Base-by-base conservation (phyloP, 257 asterid genomes). In the Marsdenia floribunda region DNA sequence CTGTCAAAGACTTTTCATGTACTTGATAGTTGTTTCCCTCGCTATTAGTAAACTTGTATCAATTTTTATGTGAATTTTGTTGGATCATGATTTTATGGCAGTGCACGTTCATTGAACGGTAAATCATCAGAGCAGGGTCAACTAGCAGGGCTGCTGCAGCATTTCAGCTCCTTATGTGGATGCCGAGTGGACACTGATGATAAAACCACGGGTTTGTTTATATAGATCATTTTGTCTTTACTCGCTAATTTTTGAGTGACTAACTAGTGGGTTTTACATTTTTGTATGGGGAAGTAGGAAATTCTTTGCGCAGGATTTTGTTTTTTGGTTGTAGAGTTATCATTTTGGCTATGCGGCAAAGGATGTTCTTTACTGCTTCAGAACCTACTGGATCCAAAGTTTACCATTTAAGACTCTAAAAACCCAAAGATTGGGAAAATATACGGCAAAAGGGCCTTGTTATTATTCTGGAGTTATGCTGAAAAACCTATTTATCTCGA, bases 271-370 rank as follows among this genome's bases (percentile, higher is more conserved):
- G 24, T 33, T 26, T 57, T 66, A 66, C 72, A 38, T 67, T 54
- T 55, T 22, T 52, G 46, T 57, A 49, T 53, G 75, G 54, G 75
- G 54, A 24, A 46, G 0, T 29, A 46, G 66, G 69, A 78, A 73
- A 54, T 68, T 73, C 71, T 57, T 78, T 70, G 53, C 66, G 53
- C 66, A 8, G 49, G 52, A 75, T 9, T 64, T 52, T 14, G 6
- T 6, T 33, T 16, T 70, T 60, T n/a, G 66, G n/a, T 70, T 35
- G 67, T 33, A 77, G 44, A 71, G 63, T 0, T 72, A 14, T 54
- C 0, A 12, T 16, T 22, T 35, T 21, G 15, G 16, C 49, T 53
- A 13, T 64, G 47, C 33, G 46, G 47, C 5, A 29, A 60, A 60
- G 18, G 40, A 60, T 26, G 42, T 59, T 59, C n/a, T 29, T 37